Base-by-base conservation (phyloP, 1,139 yeast species). In the Nakaseomyces uthaithaninus region DNA sequence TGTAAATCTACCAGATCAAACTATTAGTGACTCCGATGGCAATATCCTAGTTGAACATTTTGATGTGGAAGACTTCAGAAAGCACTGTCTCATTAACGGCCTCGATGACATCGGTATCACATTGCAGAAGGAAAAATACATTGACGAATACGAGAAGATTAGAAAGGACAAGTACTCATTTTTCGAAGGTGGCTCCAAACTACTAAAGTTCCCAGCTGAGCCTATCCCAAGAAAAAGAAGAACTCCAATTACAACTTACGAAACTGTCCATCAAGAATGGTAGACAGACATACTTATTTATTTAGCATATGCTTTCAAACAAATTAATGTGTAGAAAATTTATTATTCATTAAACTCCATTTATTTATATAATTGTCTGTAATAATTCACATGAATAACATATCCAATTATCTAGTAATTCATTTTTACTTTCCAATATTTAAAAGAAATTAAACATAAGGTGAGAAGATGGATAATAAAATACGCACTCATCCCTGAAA, bases 91-190 rank as follows among this genome's bases (percentile, higher is more conserved):
- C 54, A 70, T 89, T 45, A 86, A 91, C 52, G 98, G 98, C 46
- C 77, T 91, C 47, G 98, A 91, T 62, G 98, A 91, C 62, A 91
- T 91, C 65, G 97, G 97, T 33, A 75, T 91, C 58, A 91, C 98
- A 40, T 69, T 91, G 58, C 93, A 87, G 65, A 87, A 87, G 68
- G 95, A 85, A 66, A 75, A 76, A 42, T 76, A 60, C 63, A 91
- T 91, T 51, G 46, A 64, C 43, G 72, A 77, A 53, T 91, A 78
- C 59, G 98, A 91, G 69, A 73, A 66, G 25, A 65, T 67, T 49
- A 84, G 98, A 72, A 79, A 74, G 61, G 78, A 72, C 43, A 77
- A 69, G 60, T 91, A 83, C 63, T 85, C 95, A 12, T 91, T 93
- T 76, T 75, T 87, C 58, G 97, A 91, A 67, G 87, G 87, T 52